These are phyloP conservation scores for Diaporthe vexans DNA, from an alignment of 2,329 filamentous ascomycete genomes.

Conservation along the genomic window DNA sequence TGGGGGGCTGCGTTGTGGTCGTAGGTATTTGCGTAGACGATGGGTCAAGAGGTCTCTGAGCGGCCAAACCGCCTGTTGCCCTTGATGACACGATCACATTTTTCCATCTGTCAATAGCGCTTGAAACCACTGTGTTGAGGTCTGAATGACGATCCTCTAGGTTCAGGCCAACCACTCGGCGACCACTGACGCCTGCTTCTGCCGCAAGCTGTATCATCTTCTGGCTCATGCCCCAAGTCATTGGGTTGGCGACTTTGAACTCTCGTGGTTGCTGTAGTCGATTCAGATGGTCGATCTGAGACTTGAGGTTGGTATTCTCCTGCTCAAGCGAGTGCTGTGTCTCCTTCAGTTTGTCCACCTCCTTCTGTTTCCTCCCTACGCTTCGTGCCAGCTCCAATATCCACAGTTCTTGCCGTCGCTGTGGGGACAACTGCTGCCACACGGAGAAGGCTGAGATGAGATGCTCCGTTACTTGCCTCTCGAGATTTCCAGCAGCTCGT, in stretches of 20 bases:
- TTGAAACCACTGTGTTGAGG: slow-evolving; percentile 64
- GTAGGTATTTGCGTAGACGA: slow-evolving; percentile 42
- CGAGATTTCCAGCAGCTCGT: slow-evolving; percentile 69
- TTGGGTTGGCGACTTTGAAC: slow-evolving; percentile 66
- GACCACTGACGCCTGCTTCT: slow-evolving; percentile 59
- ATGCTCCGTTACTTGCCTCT: slow-evolving; percentile 80
- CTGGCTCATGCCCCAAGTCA: slow-evolving; percentile 65
- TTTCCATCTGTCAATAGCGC: slow-evolving; percentile 75
- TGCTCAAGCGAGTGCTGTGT: slow-evolving; percentile 66
- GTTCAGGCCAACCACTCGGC: slow-evolving; percentile 59
- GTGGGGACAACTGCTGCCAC: slow-evolving; percentile 76
- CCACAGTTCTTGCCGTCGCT: slow-evolving; percentile 72
- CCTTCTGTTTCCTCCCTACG: slow-evolving; percentile 69
- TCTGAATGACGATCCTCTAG: slow-evolving; percentile 67
- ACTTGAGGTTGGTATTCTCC: slow-evolving; percentile 69
- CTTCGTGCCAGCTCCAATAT: slow-evolving; percentile 72
- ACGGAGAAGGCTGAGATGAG: slow-evolving; percentile 82
- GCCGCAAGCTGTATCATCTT: slow-evolving; percentile 62
- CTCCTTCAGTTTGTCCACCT: slow-evolving; percentile 65
- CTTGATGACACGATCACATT: slow-evolving; percentile 68
- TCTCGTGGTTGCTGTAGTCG: slow-evolving; percentile 72
- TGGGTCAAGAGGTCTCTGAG: slow-evolving; percentile 64
- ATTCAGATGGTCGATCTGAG: slow-evolving; percentile 71
- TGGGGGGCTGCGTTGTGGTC: slow-evolving; percentile 45
- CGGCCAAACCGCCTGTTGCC: slow-evolving; percentile 59